These are phyloP conservation scores for Phytophthora cryptogea DNA, from an alignment of 352 stramenopile species.

Conservation along the genomic window DNA sequence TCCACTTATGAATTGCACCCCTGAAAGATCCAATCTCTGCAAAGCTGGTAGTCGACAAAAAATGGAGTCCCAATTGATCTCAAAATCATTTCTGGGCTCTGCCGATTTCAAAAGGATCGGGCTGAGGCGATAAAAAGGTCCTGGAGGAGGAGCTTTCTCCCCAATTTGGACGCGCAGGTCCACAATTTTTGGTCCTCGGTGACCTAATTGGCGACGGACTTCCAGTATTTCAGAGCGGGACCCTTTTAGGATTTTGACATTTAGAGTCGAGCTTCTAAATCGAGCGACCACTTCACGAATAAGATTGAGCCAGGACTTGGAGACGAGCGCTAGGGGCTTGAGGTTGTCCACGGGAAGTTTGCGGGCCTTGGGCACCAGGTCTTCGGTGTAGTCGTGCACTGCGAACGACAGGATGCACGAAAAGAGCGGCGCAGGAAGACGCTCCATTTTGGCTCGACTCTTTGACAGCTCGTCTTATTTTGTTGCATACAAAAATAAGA, in stretches of 20 bases:
- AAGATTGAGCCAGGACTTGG: slow-evolving; percentile 19
- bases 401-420: slow-evolving; percentile 27
- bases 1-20: slow-evolving; percentile 26
- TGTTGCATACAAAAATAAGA: neutral
- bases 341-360: slow-evolving; percentile 6
- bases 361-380: slow-evolving; percentile 4
- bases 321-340: slow-evolving; percentile 27
- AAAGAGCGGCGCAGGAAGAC: slow-evolving; percentile 24
- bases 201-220: slow-evolving; percentile 2
- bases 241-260: slow-evolving; percentile 7
- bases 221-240: slow-evolving; percentile 19
- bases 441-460: slow-evolving; percentile 5
- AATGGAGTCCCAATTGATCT: slow-evolving; percentile 31
- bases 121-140: neutral
- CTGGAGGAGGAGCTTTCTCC: neutral
- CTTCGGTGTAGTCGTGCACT: slow-evolving; percentile 18
- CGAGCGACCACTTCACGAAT: slow-evolving; percentile 22
- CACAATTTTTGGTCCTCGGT: slow-evolving; percentile 28
- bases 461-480: neutral
- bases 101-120: too few species aligned
- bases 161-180: slow-evolving; percentile 40
- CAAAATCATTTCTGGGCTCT: slow-evolving; percentile 6
- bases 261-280: slow-evolving; percentile 7
- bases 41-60: slow-evolving; percentile 29
- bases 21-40: slow-evolving; percentile 36